Base-by-base conservation (phyloP, 768 basidiomycete species). In the Clitopilus hobsonii region DNA sequence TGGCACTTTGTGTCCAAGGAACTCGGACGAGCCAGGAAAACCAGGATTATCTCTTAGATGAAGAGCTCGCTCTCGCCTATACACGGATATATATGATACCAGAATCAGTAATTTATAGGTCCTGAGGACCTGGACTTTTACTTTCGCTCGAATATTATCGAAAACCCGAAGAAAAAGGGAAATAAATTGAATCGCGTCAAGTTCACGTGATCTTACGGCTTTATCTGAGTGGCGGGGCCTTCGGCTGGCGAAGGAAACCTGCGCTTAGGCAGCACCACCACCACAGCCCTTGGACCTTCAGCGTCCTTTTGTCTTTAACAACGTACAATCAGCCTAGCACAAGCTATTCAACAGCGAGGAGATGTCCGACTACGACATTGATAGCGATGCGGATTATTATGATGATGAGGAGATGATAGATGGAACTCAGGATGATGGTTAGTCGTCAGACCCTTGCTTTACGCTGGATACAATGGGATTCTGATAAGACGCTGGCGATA, bases 401-500 rank as follows among this genome's bases (percentile, higher is more conserved):
- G 83, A 87, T 55, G 88, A 88, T 54, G 86, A 86, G 58, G 86
- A 88, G 55, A 87, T 88, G 69, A 76, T 85, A 61, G 82, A 85
- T 68, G 82, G 81, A 57, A 78, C 79, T 41, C 81, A 84, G 60
- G 85, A 86, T n/a, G n/a, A n/a, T 41, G 82, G 81, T 61, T 54
- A 49, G 56, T 20, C 53, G 76, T 64, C 68, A 41, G 65, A 77
- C n/a, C n/a, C n/a, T n/a, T 80, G 52, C 63, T 76, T 66, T 53
- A 30, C 28, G 38, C 36, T 49, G n/a, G 48, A 48, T 53, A 16
- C 28, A 25, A 26, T 52, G 51, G 32, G 54, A 47, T 32, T 32
- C 47, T 56, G 45, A 54, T 50, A 5, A 20, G 23, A 10, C 6
- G n/a, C 49, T 32, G 38, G 32, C 36, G 22, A 61, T 18, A 32